phyloP scores from a whole-genome alignment of 2,329 filamentous ascomycete genomes.

The Peltaster fructicola region DNA sequence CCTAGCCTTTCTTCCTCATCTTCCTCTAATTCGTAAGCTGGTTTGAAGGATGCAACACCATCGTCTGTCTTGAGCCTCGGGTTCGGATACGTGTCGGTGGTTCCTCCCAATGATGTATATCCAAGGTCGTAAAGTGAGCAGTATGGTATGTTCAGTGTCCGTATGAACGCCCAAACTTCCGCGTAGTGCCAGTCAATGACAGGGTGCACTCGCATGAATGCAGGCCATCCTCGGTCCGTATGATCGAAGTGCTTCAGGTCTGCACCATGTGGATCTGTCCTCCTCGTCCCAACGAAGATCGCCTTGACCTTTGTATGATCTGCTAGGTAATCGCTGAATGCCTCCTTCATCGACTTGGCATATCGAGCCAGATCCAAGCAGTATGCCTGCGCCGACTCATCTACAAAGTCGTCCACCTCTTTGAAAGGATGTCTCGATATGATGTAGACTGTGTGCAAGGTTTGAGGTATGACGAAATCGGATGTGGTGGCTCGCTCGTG shows the following conservation, averaged over 20 bases:
- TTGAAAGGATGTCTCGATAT: slow-evolving; percentile 67
- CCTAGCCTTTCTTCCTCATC: slow-evolving; percentile 68
- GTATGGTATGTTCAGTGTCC: slow-evolving; percentile 62
- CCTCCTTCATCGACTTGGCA: slow-evolving; percentile 60
- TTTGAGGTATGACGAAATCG: slow-evolving; percentile 22
- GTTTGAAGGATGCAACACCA: slow-evolving; percentile 36
- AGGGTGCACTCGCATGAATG: slow-evolving; percentile 83
- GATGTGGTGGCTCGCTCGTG: slow-evolving; percentile 20
- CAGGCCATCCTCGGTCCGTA: slow-evolving; percentile 80
- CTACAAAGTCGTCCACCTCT: slow-evolving; percentile 74
- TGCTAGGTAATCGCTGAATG: slow-evolving; percentile 58
- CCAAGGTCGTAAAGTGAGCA: slow-evolving; percentile 76
- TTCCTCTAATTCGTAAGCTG: slow-evolving; percentile 57
- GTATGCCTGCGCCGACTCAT: slow-evolving; percentile 46
- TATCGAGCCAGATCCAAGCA: slow-evolving; percentile 61
- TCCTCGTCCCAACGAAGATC: slow-evolving; percentile 71
- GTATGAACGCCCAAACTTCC: slow-evolving; percentile 84
- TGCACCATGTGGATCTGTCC: slow-evolving; percentile 82
- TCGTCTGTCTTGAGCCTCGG: slow-evolving; percentile 40
- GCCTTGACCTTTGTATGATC: slow-evolving; percentile 50
- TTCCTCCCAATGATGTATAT: slow-evolving; percentile 85
- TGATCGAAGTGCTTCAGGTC: slow-evolving; percentile 64
- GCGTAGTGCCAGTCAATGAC: slow-evolving; percentile 96
- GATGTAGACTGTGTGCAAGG: slow-evolving; percentile 77
- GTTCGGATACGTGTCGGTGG: slow-evolving; percentile 76